These are phyloP conservation scores for Canavalia ensiformis DNA, from an alignment of 306 rosid genomes.

Conservation along the genomic window DNA sequence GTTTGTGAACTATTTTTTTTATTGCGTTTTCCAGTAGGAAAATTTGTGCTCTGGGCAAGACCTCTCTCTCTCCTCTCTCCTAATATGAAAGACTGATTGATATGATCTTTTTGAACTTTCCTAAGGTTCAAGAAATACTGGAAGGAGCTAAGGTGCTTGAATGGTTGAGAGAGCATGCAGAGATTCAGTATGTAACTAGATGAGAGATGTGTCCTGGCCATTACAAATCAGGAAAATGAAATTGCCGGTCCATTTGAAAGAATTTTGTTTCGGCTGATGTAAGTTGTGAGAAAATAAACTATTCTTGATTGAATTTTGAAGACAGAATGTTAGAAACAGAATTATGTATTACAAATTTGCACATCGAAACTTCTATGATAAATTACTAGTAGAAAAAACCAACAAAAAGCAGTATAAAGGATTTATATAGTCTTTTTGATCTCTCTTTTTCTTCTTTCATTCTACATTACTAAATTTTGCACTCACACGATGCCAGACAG, in stretches of 20 bases:
- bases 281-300: constrained; percentile 35
- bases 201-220: constrained; percentile 48
- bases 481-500: constrained; percentile 6
- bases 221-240: constrained; percentile 31
- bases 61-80: background rate
- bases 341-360: background rate
- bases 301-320: constrained; percentile 46
- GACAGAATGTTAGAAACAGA: constrained; percentile 29
- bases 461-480: background rate
- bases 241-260: constrained; percentile 38
- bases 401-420: background rate
- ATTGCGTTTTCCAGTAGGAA: constrained; percentile 34
- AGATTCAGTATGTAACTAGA: constrained; percentile 68
- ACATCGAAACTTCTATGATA: background rate
- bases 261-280: constrained; percentile 51
- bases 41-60: constrained; percentile 9
- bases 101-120: constrained; percentile 29
- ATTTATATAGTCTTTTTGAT: background rate
- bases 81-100: constrained; percentile 17
- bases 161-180: constrained; percentile 92
- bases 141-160: constrained; percentile 99
- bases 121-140: constrained; percentile 93
- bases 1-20: constrained; percentile 22
- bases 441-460: background rate
- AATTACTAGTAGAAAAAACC: constrained; percentile 2